Base-by-base conservation (phyloP, 441 rosid genomes). In the Aleurites moluccanus region DNA sequence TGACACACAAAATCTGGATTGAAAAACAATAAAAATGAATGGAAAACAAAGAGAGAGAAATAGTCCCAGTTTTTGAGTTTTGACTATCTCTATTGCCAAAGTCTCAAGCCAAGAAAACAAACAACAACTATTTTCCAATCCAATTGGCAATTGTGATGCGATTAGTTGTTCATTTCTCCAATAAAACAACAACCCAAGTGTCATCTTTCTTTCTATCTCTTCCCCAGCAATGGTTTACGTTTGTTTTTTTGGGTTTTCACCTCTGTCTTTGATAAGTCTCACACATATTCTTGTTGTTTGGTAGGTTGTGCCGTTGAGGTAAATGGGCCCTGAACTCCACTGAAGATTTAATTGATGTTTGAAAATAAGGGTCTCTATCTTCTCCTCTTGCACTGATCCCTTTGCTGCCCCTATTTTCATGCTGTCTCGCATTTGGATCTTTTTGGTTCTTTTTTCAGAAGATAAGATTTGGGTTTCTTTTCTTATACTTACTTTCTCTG, bases 321-420 rank as follows among this genome's bases (percentile, higher is more conserved):
- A 65, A 83, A 73, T 86, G 91, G 93, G 90, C 88, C 91, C 91
- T 86, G 18, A 76, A 76, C 78, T 88, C 91, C 93, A 89, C 93
- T 84, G 73, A 75, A 59, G 64, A 70, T 81, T 82, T 79, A 80
- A 82, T n/a, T n/a, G n/a, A n/a, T 84, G 84, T 77, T 82, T 73
- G 79, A 67, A 75, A 79, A 63, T 35, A 69, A 68, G 72, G 69
- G 73, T 55, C 70, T 81, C 79, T 78, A 61, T 84, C 84, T 76
- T 75, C 71, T 56, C 73, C 49, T 60, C 42, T 35, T 14, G 79
- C 83, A 35, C n/a, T n/a, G n/a, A n/a, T n/a, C n/a, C 38, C 38
- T 35, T 35, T 77, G 27, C 76, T 85, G 70, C 75, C 77, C 83
- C 82, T 78, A 83, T 84, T 82, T 81, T 75, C 74, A 59, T 45